Percentiles rank a stretch among this genome's conserved stretches.
These are phyloP conservation scores for Ustilago lituana DNA, from an alignment of 1,284 basidiomycete genomes.

Conservation along the genomic window DNA sequence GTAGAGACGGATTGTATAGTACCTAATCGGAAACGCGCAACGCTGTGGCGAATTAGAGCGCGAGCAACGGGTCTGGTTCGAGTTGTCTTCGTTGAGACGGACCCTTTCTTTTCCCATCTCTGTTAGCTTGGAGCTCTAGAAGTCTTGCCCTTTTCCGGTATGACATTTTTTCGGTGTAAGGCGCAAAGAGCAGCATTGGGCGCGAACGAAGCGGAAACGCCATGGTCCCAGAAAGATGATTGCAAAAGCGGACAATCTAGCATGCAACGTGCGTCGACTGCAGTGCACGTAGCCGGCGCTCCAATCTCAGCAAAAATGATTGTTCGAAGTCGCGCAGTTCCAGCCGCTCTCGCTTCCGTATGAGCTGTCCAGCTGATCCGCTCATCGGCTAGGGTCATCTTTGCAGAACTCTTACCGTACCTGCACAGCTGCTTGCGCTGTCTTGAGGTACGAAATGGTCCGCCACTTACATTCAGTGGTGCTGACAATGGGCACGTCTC, in stretches of 20 bases:
- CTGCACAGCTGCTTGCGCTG: no score
- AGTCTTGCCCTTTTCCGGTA: constrained; percentile 1
- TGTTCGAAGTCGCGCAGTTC: not conserved
- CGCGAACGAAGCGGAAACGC: no score
- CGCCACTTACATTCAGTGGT: no score
- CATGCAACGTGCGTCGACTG: constrained; percentile 4
- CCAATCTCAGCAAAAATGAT: not conserved
- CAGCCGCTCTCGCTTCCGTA: not conserved
- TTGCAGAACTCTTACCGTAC: no score
- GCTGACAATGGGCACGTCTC: no score
- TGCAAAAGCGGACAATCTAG: not conserved
- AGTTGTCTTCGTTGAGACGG: not conserved
- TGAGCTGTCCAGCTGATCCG: no score
- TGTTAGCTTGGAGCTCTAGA: no score
- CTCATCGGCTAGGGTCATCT: no score
- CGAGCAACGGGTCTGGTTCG: not conserved
- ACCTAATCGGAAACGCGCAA: not conserved
- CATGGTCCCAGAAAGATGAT: not conserved
- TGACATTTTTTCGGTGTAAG: no score
- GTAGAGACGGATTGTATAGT: not conserved
- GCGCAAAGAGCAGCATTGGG: no score
- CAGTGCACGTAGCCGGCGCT: not conserved
- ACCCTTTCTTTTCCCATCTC: no score
- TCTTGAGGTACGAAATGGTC: no score
- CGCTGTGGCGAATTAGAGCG: constrained; percentile 1